Evolutionary conservation across 2,329 filamentous ascomycete species (phyloP).

Genomic region (Penicillium expansum): DNA sequence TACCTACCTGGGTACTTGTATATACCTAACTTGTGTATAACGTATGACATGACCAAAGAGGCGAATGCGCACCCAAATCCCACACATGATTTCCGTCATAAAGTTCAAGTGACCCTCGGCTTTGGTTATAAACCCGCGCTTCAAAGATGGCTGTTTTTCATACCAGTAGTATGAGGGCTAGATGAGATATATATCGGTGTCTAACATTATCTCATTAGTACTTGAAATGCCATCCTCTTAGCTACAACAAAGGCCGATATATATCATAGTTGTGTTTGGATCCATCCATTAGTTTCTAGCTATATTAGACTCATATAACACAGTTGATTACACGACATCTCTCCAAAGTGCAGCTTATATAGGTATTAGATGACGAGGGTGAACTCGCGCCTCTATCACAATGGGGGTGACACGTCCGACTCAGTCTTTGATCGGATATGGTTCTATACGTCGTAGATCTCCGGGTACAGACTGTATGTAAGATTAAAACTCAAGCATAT

Average conservation of each 20-base stretch:
- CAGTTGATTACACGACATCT: no score
- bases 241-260: background rate
- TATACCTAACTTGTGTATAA: background rate
- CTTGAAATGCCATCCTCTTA: background rate
- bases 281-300: no score
- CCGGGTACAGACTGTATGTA: no score
- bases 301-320: background rate
- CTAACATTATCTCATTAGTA: background rate
- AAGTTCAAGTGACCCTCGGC: no score
- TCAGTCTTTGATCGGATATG: no score
- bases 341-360: no score
- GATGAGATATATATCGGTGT: background rate
- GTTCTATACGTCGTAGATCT: no score
- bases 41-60: background rate
- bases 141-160: background rate
- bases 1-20: background rate
- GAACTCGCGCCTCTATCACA: no score
- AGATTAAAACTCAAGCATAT: no score
- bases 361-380: no score
- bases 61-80: background rate
- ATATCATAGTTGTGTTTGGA: no score
- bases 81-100: background rate
- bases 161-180: accelerated
- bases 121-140: background rate
- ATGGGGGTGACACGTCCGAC: no score